phyloP scores from a whole-genome alignment of 768 basidiomycete genomes.

The Boletus sp. region DNA sequence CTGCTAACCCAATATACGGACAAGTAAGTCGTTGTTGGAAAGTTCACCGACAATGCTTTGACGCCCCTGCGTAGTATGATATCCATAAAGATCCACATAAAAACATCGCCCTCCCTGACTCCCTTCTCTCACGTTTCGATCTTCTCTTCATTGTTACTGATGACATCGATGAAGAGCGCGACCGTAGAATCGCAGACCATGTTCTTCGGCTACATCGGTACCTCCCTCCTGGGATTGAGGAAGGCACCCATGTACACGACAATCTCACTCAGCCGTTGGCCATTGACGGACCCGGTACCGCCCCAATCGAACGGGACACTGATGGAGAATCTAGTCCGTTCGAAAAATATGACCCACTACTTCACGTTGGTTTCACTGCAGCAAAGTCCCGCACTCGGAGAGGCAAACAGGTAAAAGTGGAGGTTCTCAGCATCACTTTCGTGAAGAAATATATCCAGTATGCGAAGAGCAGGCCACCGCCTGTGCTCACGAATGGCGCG shows the following conservation, averaged over 20 bases:
- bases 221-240: conserved; percentile 92
- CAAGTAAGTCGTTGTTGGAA: conserved; percentile 53
- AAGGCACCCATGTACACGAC: conserved; percentile 89
- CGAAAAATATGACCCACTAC: conserved; percentile 93
- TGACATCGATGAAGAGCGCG: conserved; percentile 92
- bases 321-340: conserved; percentile 62
- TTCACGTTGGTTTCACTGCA: conserved; percentile 77
- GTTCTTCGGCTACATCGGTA: conserved; percentile 97
- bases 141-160: conserved; percentile 97
- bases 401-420: conserved; percentile 60
- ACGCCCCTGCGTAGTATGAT: conserved; percentile 69
- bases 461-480: conserved; percentile 84
- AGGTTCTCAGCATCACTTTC: conserved; percentile 89
- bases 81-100: conserved; percentile 99
- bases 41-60: conserved; percentile 1
- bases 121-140: conserved; percentile 97
- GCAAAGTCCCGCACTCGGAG: conserved; percentile 50
- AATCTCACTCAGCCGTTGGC: conserved; percentile 83
- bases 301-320: conserved; percentile 37
- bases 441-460: conserved; percentile 99
- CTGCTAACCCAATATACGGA: conserved; percentile 98
- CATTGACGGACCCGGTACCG: conserved; percentile 68
- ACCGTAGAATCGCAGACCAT: conserved; percentile 94
- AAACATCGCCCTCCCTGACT: conserved; percentile 98
- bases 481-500: conserved; percentile 86